Base-by-base conservation (phyloP, 1,139 yeast species). In the Yamadazyma trypodendri region DNA sequence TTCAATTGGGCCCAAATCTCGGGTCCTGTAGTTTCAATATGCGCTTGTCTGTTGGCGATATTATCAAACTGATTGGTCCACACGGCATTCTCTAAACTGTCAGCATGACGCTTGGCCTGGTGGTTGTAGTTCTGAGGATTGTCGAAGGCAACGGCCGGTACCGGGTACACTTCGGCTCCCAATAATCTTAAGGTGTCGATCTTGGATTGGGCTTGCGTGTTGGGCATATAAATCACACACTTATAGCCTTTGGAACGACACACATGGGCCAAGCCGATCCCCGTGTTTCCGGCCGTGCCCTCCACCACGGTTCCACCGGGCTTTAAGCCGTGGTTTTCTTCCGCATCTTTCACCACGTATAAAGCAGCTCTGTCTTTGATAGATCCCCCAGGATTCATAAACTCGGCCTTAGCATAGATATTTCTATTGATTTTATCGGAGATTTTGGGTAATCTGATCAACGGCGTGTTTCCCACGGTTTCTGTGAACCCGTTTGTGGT, bases 21-120 rank as follows among this genome's bases (percentile, higher is more conserved):
- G 2, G 96, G 96, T 0, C 96, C 97, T 0, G 97, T 89, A 35
- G 95, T 81, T 51, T 84, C 89, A 49, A 87, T 81, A 55, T 89
- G 97, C 1, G 96, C 88, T 58, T 84, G 88, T 61, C 96, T 76
- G 61, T 89, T 88, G 46, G 94, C 95, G 31, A 74, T 60, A 58
- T 88, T 89, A 58, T 89, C 95, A 58, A 87, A 88, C 58, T 87
- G 96, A 58, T 87, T 82, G 11, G 96, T 88, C 96, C 96, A 88
- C 11, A 84, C 90, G 0, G 95, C 92, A 54, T 86, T 86, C 3
- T 73, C 76, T 42, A 82, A 60, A 21, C 62, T 49, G 49, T 85
- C 94, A 2, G 96, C 96, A 54, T 85, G 94, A 50, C 90, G 75
- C 54, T 75, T 75, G 16, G 96, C 96, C 59, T 84, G 86, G 59